Base-by-base conservation (phyloP, 169 alveolate genomes). In the Miamiensis avidus region DNA sequence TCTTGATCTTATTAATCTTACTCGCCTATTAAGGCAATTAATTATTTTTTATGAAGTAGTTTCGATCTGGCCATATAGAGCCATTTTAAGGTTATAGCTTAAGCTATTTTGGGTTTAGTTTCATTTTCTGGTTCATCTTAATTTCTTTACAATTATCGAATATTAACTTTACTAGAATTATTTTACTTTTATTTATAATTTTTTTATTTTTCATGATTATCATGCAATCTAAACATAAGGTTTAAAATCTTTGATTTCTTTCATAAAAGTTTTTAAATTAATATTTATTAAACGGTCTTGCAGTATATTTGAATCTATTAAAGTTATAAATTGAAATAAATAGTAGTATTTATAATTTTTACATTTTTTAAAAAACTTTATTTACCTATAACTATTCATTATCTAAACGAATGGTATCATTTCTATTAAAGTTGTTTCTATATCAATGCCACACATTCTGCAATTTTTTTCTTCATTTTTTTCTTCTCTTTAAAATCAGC, bases 231-330 rank as follows among this genome's bases (percentile, higher is more conserved):
- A 81, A 79, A 32, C 90, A 86, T 31, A 86, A 31, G 0, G 90
- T 86, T 74, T 81, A 78, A 81, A 86, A 86, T 33, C 76, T 81
- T 49, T 86, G 75, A 81, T 86, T 83, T 16, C 69, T 81, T 69
- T 86, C 87, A 81, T 86, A 86, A 34, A 75, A 86, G 31, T 75
- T 81, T 11, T 64, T 86, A 86, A 86, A 86, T 76, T 86, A 74
- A 49, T 81, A 75, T 75, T 86, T 86, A 81, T 86, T 86, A 76
- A 86, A 86, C 11, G 90, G 90, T 20, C 87, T 49, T 33, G 87
- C 90, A 34, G 84, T 81, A 65, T 74, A 74, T 69, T 82, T 81
- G 49, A 78, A 76, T 65, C 81, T 86, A 49, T 49, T 49, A 11
- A 11, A 49, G 20, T 11, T 11, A 49, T 49, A 49, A 11, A 11